phyloP scores from a whole-genome alignment of 2,329 filamentous ascomycete genomes.

The Cordyceps farinosa region DNA sequence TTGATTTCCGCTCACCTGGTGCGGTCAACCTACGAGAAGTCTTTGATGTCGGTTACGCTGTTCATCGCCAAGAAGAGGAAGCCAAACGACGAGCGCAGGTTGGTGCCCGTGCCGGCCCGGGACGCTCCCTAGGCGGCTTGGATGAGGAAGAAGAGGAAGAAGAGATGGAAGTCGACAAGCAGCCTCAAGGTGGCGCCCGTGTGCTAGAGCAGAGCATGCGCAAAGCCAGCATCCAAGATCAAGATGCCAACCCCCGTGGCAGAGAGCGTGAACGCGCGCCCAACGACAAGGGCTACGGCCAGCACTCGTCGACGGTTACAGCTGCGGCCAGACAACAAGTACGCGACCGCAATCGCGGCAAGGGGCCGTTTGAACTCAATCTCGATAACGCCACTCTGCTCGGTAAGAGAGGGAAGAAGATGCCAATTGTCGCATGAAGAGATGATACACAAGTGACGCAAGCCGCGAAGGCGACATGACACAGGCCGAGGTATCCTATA shows the following conservation, averaged over 20 bases:
- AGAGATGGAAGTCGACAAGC: conserved; percentile 61
- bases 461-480: background rate
- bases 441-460: conserved; percentile 4
- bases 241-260: conserved; percentile 31
- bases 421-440: conserved; percentile 41
- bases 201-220: conserved; percentile 84
- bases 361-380: conserved; percentile 86
- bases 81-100: conserved; percentile 86
- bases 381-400: conserved; percentile 87
- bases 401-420: conserved; percentile 62
- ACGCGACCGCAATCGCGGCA: conserved; percentile 60
- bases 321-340: conserved; percentile 81
- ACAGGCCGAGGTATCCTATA: background rate
- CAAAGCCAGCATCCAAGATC: conserved; percentile 68
- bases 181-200: conserved; percentile 52
- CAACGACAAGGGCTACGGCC: conserved; percentile 70
- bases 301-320: conserved; percentile 80
- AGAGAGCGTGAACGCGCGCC: conserved; percentile 25
- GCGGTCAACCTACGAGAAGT: conserved; percentile 95
- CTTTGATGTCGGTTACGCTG: conserved; percentile 97
- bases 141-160: conserved; percentile 67
- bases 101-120: conserved; percentile 65
- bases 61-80: conserved; percentile 95
- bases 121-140: conserved; percentile 55
- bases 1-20: conserved; percentile 93